phyloP scores from a whole-genome alignment of 2,329 filamentous ascomycete species.

The Hypoxylon sp. region DNA sequence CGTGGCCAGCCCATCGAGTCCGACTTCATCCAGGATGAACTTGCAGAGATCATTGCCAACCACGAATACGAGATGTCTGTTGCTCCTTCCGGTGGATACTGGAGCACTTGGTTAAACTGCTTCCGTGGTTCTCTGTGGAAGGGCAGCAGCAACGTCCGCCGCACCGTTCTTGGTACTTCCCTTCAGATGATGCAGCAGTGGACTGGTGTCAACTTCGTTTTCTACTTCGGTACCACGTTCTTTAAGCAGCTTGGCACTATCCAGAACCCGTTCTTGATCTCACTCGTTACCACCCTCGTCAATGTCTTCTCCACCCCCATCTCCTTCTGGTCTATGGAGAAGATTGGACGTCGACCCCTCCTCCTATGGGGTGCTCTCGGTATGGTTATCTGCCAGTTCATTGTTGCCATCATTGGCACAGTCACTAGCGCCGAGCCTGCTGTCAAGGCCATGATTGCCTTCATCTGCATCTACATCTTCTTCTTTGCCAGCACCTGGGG shows the following conservation, averaged over 20 bases:
- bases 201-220: conserved; percentile 92
- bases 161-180: conserved; percentile 78
- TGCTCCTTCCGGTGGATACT: conserved; percentile 74
- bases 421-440: conserved; percentile 64
- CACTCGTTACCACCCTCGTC: conserved; percentile 87
- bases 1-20: conserved; percentile 81
- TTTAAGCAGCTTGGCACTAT: conserved; percentile 84
- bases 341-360: conserved; percentile 82
- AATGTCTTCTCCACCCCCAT: conserved; percentile 88
- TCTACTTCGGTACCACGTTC: conserved; percentile 89
- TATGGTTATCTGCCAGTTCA: conserved; percentile 89
- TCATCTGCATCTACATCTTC: conserved; percentile 94
- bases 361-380: conserved; percentile 83
- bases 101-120: conserved; percentile 77
- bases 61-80: conserved; percentile 83
- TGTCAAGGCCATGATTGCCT: conserved; percentile 80
- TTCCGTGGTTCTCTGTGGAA: conserved; percentile 74
- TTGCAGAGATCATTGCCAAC: conserved; percentile 90
- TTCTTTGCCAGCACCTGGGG: conserved; percentile 94
- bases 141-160: conserved; percentile 76
- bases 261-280: conserved; percentile 83
- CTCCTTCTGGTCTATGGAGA: conserved; percentile 89
- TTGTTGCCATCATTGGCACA: conserved; percentile 80
- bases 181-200: conserved; percentile 86
- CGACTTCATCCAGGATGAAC: conserved; percentile 81